phyloP scores from a whole-genome alignment of 78 protist species.

The Mantamonas sphyraenae region DNA sequence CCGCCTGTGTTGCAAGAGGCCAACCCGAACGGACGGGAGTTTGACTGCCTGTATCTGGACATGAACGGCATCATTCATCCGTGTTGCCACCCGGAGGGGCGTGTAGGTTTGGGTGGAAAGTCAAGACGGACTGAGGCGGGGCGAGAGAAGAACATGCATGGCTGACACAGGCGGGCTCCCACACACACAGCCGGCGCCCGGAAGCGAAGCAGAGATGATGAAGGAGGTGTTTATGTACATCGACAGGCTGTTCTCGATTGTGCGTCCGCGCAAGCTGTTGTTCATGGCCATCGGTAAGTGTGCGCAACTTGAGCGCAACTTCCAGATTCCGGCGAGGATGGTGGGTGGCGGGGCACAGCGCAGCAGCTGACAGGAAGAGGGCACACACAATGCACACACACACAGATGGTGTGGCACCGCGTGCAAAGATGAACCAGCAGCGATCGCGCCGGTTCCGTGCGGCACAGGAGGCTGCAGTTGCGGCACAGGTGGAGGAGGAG shows the following conservation, averaged over 20 bases:
- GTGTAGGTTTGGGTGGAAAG: background rate
- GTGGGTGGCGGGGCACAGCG: too few species aligned
- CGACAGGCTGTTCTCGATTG: conserved; percentile 84
- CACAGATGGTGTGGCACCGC: conserved; percentile 98
- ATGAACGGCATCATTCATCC: conserved; percentile 99
- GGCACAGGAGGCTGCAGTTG: conserved; percentile 55
- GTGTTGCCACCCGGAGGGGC: conserved; percentile 84
- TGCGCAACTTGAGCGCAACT: too few species aligned
- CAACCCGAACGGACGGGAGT: conserved; percentile 77
- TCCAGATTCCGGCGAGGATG: too few species aligned
- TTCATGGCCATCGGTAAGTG: conserved; percentile 88
- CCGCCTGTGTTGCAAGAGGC: conserved; percentile 18
- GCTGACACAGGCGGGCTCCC: background rate
- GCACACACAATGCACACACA: too few species aligned
- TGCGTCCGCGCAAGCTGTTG: conserved; percentile 92
- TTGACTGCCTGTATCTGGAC: conserved; percentile 97
- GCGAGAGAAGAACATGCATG: too few species aligned
- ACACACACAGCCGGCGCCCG: conserved; percentile 17
- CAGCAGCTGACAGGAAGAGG: too few species aligned
- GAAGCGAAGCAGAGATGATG: conserved; percentile 30
- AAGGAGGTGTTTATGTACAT: conserved; percentile 77
- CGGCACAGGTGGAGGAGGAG: background rate
- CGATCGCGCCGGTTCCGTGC: conserved; percentile 88
- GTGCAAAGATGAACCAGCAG: conserved; percentile 95
- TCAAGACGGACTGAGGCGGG: too few species aligned